Percentiles rank a stretch among this genome's conserved stretches.
These are phyloP conservation scores for Psilocybe cubensis DNA, from an alignment of 768 basidiomycete genomes.

Conservation along the genomic window DNA sequence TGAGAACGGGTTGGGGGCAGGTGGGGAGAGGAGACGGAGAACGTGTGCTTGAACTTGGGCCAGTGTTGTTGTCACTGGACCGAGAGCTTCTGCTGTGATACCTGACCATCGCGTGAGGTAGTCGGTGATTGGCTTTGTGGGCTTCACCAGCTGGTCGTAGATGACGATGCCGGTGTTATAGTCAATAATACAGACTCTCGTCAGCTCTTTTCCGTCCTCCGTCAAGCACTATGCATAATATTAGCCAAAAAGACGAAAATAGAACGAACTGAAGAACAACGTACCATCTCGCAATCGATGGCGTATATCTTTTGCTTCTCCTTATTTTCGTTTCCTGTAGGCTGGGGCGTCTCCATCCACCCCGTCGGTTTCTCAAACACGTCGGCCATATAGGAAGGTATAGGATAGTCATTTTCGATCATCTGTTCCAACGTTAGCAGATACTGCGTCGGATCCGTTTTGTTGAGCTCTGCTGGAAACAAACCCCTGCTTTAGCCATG, in stretches of 20 bases:
- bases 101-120: slow-evolving; percentile 98
- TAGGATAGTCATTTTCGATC: slow-evolving; percentile 92
- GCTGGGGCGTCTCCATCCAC: slow-evolving; percentile 82
- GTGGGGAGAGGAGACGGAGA: slow-evolving; percentile 61
- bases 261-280: slow-evolving; percentile 20
- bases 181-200: slow-evolving; percentile 85
- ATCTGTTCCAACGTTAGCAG: slow-evolving; percentile 82
- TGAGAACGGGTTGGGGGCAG: slow-evolving; percentile 48
- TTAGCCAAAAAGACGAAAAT: slow-evolving; percentile 5
- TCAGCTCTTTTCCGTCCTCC: slow-evolving; percentile 87
- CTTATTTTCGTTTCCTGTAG: slow-evolving; percentile 28
- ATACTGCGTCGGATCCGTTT: slow-evolving; percentile 71
- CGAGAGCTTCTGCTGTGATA: slow-evolving; percentile 78
- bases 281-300: slow-evolving; percentile 97
- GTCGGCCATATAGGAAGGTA: slow-evolving; percentile 84
- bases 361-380: slow-evolving; percentile 64
- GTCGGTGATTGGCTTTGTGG: slow-evolving; percentile 80
- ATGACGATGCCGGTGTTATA: slow-evolving; percentile 70
- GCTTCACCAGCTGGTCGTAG: slow-evolving; percentile 91
- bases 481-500: neutral
- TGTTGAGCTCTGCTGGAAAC: slow-evolving; percentile 57
- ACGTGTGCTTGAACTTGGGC: slow-evolving; percentile 77
- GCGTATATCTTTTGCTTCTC: slow-evolving; percentile 68
- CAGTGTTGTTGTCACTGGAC: slow-evolving; percentile 75
- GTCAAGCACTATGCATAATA: slow-evolving; percentile 70